A percentile compares a stretch with the other conserved stretches of the same genome.
phyloP scores from a whole-genome alignment of 1,284 basidiomycete species.

The Moesziomyces aphidis region DNA sequence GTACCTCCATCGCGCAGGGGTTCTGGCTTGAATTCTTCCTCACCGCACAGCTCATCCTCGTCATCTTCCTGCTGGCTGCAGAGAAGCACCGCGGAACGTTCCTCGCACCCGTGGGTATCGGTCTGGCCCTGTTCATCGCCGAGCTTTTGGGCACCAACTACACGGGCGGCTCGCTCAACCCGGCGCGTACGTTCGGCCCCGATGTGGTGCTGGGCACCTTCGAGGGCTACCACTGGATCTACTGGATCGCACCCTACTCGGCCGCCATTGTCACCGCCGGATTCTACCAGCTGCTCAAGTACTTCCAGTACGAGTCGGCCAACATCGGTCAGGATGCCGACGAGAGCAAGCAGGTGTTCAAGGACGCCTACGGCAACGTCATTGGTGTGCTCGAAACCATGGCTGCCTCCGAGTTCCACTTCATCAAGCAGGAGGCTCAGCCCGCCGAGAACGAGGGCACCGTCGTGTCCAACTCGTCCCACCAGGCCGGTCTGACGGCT shows the following conservation, averaged over 20 bases:
- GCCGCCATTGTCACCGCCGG: constrained; percentile 46
- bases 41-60: constrained; percentile 69
- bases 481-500: constrained; percentile 13
- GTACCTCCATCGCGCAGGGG: constrained; percentile 58
- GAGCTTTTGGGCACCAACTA: constrained; percentile 56
- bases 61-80: constrained; percentile 70
- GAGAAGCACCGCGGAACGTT: constrained; percentile 70
- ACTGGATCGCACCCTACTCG: constrained; percentile 50
- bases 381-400: constrained; percentile 51
- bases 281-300: constrained; percentile 50
- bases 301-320: constrained; percentile 52
- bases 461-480: constrained; percentile 10
- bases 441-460: constrained; percentile 30
- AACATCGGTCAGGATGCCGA: constrained; percentile 54
- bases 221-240: constrained; percentile 52
- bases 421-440: constrained; percentile 16
- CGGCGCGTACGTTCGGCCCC: constrained; percentile 56
- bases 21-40: constrained; percentile 70
- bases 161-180: constrained; percentile 60
- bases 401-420: constrained; percentile 27
- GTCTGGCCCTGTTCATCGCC: constrained; percentile 51
- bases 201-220: constrained; percentile 43
- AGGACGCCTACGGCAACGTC: constrained; percentile 46
- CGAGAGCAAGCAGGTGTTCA: constrained; percentile 43
- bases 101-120: constrained; percentile 58